Evolutionary conservation across 108 stramenopile genomes (phyloP), one percentile per base, ranked within the genome.

Genomic region (Skeletonema tropicum): DNA sequence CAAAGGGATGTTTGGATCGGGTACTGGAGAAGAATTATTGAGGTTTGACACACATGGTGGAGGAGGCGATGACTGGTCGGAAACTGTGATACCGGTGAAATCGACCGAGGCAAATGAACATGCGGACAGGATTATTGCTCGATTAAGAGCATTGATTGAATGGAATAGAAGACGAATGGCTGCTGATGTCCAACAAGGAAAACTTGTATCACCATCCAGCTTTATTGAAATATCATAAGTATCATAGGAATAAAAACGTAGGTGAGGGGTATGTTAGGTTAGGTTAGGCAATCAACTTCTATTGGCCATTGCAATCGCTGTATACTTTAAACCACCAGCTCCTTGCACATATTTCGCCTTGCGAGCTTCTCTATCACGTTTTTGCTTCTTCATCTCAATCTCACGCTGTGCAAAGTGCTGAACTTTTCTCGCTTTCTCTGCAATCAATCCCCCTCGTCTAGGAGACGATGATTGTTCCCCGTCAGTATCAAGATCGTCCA

Each of bases 221-320:
- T 48, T 25, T 25, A 19, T 39, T 41, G 64, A 55, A 55, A 55
- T 55, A 45, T 45, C 42, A 45, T 11, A 45, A 2, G 15, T n/a
- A n/a, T 15, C 3, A 15, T 45, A 45, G 42, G 4, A 45, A 45
- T 45, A 45, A 15, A 15, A 45, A 45, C 3, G 15, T 45, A 45
- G 42, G n/a, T n/a, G n/a, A n/a, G n/a, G n/a, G 42, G 15, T 45
- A 45, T 15, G 15, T 35, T 35, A 35, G 7, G 42, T 45, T 45
- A 45, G 42, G 15, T 35, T 35, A 35, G 7, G 3, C 7, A 7
- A 41, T 35, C 46, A 75, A 33, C 58, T 75, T 68, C 74, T 59
- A 73, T 88, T 91, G 15, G 92, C 92, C 93, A 94, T 94, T 15
- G 93, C 91, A 76, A 94, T 71, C 5, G 93, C 93, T 52, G 93